Evolutionary conservation across 192 early-diverging fungal genomes (phyloP).

Genomic region (Blastocladiella britannica): DNA sequence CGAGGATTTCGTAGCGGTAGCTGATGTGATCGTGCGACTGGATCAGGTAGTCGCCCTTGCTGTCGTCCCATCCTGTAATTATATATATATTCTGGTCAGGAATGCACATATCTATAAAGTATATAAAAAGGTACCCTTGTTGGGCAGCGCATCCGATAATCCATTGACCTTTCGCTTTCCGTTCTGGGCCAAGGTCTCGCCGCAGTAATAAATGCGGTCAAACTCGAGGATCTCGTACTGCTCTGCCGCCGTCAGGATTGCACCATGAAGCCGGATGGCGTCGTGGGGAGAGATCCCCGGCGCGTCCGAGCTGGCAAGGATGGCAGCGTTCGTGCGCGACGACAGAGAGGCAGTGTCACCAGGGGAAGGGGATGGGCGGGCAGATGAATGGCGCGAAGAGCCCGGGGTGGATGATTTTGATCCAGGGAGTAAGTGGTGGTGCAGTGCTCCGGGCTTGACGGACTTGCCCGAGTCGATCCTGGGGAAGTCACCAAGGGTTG

Average conservation of each 20-base stretch:
- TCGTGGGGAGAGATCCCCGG: too few relatives aligned
- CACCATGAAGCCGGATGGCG: too few relatives aligned
- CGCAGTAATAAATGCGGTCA: not conserved
- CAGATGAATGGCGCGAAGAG: too few relatives aligned
- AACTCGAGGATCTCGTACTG: not conserved
- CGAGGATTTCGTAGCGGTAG: slow-evolving; percentile 85
- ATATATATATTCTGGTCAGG: not conserved
- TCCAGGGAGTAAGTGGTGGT: too few relatives aligned
- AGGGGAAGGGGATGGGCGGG: too few relatives aligned
- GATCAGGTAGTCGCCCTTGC: slow-evolving; percentile 80
- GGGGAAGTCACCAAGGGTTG: too few relatives aligned
- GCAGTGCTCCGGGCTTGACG: too few relatives aligned
- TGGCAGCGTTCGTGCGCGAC: too few relatives aligned
- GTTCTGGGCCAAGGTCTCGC: not conserved
- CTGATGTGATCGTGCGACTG: slow-evolving; percentile 66
- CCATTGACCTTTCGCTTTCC: not conserved
- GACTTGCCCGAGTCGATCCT: too few relatives aligned
- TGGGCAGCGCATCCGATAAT: not conserved
- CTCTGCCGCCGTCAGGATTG: not conserved
- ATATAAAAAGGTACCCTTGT: not conserved
- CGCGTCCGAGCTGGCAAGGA: too few relatives aligned
- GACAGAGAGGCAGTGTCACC: too few relatives aligned
- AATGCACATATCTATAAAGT: not conserved
- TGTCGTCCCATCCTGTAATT: slow-evolving; percentile 52
- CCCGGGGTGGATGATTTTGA: too few relatives aligned